These are phyloP conservation scores for Coprinellus aureogranulatus DNA, from an alignment of 768 basidiomycete genomes.

Conservation along the genomic window DNA sequence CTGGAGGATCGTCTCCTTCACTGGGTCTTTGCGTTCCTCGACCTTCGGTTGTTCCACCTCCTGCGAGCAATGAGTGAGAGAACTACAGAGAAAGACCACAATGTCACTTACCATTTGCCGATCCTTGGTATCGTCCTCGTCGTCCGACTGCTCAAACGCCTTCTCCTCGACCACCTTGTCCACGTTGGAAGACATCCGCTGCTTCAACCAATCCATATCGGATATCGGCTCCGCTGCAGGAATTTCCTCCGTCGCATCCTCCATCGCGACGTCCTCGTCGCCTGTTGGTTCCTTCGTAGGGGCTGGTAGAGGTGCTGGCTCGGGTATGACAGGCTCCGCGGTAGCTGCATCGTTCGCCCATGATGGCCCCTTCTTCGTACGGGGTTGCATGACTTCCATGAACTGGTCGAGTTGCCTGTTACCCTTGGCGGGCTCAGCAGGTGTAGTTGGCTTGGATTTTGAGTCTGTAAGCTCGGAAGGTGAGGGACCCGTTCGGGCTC, in stretches of 20 bases:
- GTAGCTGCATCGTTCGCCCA: constrained; percentile 57
- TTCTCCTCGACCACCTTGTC: constrained; percentile 37
- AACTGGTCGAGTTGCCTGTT: constrained; percentile 58
- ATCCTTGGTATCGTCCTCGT: constrained; percentile 36
- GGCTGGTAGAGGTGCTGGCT: constrained; percentile 13
- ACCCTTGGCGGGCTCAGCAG: neutral
- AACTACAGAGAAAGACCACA: no score
- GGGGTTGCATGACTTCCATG: constrained; percentile 71
- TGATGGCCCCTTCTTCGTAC: constrained; percentile 52
- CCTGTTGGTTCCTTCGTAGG: neutral
- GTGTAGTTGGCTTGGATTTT: constrained; percentile 11
- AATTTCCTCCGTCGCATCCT: constrained; percentile 17
- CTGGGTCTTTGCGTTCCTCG: constrained; percentile 33
- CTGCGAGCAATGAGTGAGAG: no score
- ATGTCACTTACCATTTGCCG: constrained; percentile 7
- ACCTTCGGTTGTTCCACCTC: constrained; percentile 4
- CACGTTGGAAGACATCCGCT: constrained; percentile 52
- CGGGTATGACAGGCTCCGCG: constrained; percentile 6
- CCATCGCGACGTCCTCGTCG: constrained; percentile 8
- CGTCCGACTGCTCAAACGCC: constrained; percentile 62
- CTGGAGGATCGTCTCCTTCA: constrained; percentile 56
- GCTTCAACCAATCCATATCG: constrained; percentile 75
- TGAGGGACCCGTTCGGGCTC: constrained; percentile 47
- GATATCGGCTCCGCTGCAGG: constrained; percentile 42
- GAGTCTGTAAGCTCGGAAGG: constrained; percentile 16